These are phyloP conservation scores for Picochlorum sp. DNA, from an alignment of 139 green algal species.

Conservation along the genomic window DNA sequence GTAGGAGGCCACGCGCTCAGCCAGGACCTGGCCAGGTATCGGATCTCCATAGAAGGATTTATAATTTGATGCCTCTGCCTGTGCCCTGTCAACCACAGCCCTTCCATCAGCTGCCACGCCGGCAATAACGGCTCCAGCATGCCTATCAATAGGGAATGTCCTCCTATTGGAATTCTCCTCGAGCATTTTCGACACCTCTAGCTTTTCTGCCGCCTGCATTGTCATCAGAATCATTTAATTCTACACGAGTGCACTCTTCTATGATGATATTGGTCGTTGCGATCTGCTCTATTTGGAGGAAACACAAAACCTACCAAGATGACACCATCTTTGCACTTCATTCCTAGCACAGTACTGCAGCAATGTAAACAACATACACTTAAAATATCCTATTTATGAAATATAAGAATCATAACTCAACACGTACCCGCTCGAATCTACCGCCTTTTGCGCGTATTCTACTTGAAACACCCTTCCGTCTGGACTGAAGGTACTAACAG, in stretches of 20 bases:
- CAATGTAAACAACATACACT: not conserved
- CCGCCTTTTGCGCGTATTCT: conserved; percentile 97
- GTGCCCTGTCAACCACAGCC: conserved; percentile 73
- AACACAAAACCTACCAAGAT: too few relatives aligned
- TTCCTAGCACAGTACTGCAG: conserved; percentile 81
- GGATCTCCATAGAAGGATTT: conserved; percentile 76
- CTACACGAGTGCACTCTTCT: too few relatives aligned
- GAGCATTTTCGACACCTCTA: conserved; percentile 91
- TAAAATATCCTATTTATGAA: conserved; percentile 6
- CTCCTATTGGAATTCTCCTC: conserved; percentile 77
- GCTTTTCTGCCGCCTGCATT: conserved; percentile 93
- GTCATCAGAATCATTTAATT: conserved; percentile 27
- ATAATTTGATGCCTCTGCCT: conserved; percentile 17
- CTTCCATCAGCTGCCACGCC: conserved; percentile 73
- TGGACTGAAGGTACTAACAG: conserved; percentile 88
- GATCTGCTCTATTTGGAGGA: not conserved
- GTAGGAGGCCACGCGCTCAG: conserved; percentile 82
- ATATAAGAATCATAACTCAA: not conserved
- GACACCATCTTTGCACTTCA: conserved; percentile 93
- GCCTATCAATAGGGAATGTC: conserved; percentile 73
- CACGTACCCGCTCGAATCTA: conserved; percentile 88
- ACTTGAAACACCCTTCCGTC: conserved; percentile 97
- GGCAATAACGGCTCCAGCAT: conserved; percentile 65
- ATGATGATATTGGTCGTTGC: not conserved
- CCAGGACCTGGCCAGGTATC: conserved; percentile 85